Evolutionary conservation across 148 eudicot genomes (phyloP).

Genomic region (Simmondsia chinensis): DNA sequence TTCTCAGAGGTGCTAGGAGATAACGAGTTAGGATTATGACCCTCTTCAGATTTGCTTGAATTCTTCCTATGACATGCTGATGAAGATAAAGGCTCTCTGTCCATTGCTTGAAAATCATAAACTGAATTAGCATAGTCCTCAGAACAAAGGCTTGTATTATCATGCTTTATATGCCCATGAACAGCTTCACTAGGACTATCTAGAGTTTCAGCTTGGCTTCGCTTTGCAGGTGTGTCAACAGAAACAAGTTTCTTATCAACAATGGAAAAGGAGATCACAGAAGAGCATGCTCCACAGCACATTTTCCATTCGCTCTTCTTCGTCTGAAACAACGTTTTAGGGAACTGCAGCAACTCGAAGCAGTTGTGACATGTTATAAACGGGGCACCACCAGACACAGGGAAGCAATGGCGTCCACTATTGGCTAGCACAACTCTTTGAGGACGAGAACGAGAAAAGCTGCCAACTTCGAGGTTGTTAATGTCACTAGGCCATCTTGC

Average conservation of each 20-base stretch:
- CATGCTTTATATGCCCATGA: constrained; percentile 22
- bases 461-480: constrained; percentile 33
- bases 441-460: constrained; percentile 33
- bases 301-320: constrained; percentile 47
- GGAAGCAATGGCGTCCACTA: constrained; percentile 35
- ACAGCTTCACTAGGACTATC: constrained; percentile 20
- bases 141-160: constrained; percentile 51
- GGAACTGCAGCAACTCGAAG: constrained; percentile 64
- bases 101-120: constrained; percentile 74
- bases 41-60: constrained; percentile 43
- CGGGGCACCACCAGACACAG: constrained; percentile 85
- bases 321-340: constrained; percentile 29
- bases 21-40: constrained; percentile 31
- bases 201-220: constrained; percentile 16
- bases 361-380: constrained; percentile 71
- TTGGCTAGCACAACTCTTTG: constrained; percentile 33
- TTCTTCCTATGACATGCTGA: constrained; percentile 29
- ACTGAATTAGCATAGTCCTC: constrained; percentile 70
- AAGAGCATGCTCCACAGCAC: constrained; percentile 72
- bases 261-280: constrained; percentile 36
- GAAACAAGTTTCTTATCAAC: constrained; percentile 53
- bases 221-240: constrained; percentile 20
- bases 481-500: constrained; percentile 42
- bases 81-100: constrained; percentile 33
- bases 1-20: constrained; percentile 52